Evolutionary conservation across 306 rosid genomes (phyloP), one percentile per base, ranked within the genome.

Genomic region (Prosopis cineraria): DNA sequence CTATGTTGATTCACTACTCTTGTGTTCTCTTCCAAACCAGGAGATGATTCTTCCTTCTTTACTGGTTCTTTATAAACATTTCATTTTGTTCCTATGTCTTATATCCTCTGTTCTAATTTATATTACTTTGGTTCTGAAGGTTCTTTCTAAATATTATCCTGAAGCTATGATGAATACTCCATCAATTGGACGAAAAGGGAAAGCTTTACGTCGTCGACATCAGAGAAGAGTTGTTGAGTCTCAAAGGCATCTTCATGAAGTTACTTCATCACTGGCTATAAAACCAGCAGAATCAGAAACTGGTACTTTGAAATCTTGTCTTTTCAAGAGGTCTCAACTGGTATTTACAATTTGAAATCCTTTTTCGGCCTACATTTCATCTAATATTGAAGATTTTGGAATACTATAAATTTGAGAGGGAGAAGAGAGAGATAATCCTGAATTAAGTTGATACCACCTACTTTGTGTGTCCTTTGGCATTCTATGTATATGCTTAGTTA

Each of bases 141-240:
- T 92, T 88, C 95, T 95, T 72, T 86, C 76, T 44, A 79, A 81
- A 69, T 85, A 91, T 80, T 87, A 89, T 82, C 98, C 97, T 0
- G 89, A 95, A 76, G 83, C 92, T 76, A 47, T 74, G 44, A 78
- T 30, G 73, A 80, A 78, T 47, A 84, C 82, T 81, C 97, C 91
- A 68, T 92, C 97, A 63, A 86, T 95, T 85, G 97, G 98, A 62
- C 98, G 96, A 53, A 96, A 91, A 82, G 97, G 98, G 83, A 95
- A 95, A 89, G 92, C 98, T 84, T 88, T 95, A 84, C 96, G 93
- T 31, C 89, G 92, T 70, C 84, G 79, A 78, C 88, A 88, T 70
- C 89, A 80, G 62, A 87, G 84, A 81, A 88, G 72, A 68, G 45
- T 36, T 62, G 43, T 63, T 16, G 80, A 81, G 80, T 83, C 91